Evolutionary conservation across 2,329 filamentous ascomycete species (phyloP).

Genomic region (Clonostachys rhizophaga): DNA sequence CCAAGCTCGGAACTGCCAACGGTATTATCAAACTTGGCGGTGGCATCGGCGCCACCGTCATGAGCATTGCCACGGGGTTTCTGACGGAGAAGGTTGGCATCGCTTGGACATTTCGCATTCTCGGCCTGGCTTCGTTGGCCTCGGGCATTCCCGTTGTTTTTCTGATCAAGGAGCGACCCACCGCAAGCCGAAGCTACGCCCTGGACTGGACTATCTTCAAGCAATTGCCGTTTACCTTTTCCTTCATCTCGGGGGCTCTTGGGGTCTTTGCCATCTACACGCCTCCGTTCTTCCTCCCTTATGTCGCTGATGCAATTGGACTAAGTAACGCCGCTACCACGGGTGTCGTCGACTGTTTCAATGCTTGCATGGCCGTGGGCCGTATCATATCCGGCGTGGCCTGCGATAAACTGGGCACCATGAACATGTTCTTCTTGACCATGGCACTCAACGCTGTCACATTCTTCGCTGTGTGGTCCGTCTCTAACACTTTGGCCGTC

Average conservation of each 20-base stretch:
- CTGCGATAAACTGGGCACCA: constrained; percentile 44
- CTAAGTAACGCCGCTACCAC: constrained; percentile 44
- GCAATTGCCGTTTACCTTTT: constrained; percentile 39
- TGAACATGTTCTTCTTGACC: constrained; percentile 46
- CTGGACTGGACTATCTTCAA: constrained; percentile 46
- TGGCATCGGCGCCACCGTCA: constrained; percentile 1
- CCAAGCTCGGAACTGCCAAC: constrained; percentile 3
- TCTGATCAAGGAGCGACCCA: constrained; percentile 37
- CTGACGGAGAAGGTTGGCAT: constrained; percentile 26
- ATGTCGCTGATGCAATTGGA: constrained; percentile 45
- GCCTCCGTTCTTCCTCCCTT: constrained; percentile 53
- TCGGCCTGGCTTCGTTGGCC: constrained; percentile 41
- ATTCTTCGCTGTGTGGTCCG: constrained; percentile 55
- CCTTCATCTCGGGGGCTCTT: constrained; percentile 46
- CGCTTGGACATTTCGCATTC: constrained; percentile 42
- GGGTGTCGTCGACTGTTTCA: constrained; percentile 53
- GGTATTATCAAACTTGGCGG: constrained; percentile 6
- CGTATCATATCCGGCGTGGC: constrained; percentile 44
- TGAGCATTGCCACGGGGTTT: not conserved
- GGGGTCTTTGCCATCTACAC: constrained; percentile 54
- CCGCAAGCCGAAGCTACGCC: constrained; percentile 3
- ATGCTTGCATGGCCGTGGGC: constrained; percentile 51
- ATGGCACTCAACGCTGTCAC: constrained; percentile 45
- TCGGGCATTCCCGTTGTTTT: constrained; percentile 49
- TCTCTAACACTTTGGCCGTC: constrained; percentile 43